Conservation (phyloP, 345 rosid species). For the Boechera stricta region DNA sequence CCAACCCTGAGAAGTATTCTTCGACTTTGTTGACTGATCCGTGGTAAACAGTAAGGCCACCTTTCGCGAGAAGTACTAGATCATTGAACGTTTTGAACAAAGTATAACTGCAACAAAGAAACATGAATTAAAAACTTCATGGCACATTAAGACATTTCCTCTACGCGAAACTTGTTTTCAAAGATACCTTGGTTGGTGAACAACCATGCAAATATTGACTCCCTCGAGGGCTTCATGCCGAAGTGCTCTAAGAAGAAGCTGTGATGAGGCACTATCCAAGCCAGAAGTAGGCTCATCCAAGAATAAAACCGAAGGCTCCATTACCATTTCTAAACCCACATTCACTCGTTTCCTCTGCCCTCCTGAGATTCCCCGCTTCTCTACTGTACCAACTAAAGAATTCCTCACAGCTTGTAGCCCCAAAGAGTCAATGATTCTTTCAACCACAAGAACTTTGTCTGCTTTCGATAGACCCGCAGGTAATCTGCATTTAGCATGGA, state of each 20-base stretch:
- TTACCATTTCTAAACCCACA: constrained; percentile 96
- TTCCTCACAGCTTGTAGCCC: constrained; percentile 84
- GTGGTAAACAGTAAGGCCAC: constrained; percentile 83
- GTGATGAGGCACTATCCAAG: constrained; percentile 96
- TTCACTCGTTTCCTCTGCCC: constrained; percentile 97
- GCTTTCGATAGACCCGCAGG: constrained; percentile 65
- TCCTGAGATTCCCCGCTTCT: constrained; percentile 95
- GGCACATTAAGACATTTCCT: not conserved
- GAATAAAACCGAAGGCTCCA: constrained; percentile 94
- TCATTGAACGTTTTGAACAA: constrained; percentile 88
- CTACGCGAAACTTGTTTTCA: not conserved
- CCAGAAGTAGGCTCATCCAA: constrained; percentile 99
- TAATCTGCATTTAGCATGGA: constrained; percentile 90
- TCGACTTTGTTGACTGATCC: constrained; percentile 82
- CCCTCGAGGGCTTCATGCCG: constrained; percentile 92
- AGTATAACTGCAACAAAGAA: constrained; percentile 72
- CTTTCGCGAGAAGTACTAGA: constrained; percentile 86
- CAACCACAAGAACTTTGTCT: constrained; percentile 88
- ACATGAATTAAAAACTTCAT: constrained; percentile 10
- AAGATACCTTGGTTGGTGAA: constrained; percentile 92
- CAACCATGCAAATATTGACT: constrained; percentile 91
- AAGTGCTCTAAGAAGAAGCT: constrained; percentile 86
- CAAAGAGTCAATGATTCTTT: constrained; percentile 85
- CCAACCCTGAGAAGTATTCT: constrained; percentile 78
- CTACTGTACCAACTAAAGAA: constrained; percentile 92